Percentiles rank a stretch among this genome's conserved stretches.
These are phyloP conservation scores for Actinomortierella ambigua DNA, from an alignment of 371 early-diverging fungal species.

Conservation along the genomic window DNA sequence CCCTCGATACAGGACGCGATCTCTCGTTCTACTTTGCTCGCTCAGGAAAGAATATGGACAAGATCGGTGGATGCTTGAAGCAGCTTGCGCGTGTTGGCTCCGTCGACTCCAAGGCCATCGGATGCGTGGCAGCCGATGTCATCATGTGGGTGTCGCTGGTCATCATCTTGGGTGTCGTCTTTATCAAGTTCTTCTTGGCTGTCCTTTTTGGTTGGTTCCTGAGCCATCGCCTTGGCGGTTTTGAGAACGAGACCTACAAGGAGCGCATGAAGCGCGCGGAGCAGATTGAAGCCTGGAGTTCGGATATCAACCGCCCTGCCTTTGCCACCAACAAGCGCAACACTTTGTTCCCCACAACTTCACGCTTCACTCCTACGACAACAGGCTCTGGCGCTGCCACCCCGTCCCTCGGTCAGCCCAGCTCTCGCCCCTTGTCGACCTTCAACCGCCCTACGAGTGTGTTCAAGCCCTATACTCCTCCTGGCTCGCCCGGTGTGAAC, in stretches of 20 bases:
- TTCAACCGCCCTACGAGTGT: constrained; percentile 43
- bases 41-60: constrained; percentile 12
- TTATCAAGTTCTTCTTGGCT: constrained; percentile 85
- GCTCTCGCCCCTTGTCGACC: constrained; percentile 35
- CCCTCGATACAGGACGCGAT: constrained; percentile 46
- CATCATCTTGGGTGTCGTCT: constrained; percentile 78
- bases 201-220: constrained; percentile 85
- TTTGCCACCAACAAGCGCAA: constrained; percentile 26
- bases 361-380: constrained; percentile 36
- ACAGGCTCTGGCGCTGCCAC: constrained; percentile 9
- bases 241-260: constrained; percentile 69
- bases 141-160: constrained; percentile 76
- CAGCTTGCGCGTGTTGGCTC: constrained; percentile 65
- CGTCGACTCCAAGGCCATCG: constrained; percentile 73
- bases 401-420: constrained; percentile 25
- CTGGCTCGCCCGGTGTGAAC: constrained; percentile 31
- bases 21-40: constrained; percentile 38
- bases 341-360: constrained; percentile 30
- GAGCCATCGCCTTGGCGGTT: constrained; percentile 72
- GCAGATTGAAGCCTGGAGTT: constrained; percentile 67
- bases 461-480: constrained; percentile 42
- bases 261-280: constrained; percentile 59
- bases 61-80: constrained; percentile 26
- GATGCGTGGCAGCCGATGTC: constrained; percentile 81
- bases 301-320: constrained; percentile 54